phyloP scores from a whole-genome alignment of 441 rosid genomes.

The Bruguiera hainesii region DNA sequence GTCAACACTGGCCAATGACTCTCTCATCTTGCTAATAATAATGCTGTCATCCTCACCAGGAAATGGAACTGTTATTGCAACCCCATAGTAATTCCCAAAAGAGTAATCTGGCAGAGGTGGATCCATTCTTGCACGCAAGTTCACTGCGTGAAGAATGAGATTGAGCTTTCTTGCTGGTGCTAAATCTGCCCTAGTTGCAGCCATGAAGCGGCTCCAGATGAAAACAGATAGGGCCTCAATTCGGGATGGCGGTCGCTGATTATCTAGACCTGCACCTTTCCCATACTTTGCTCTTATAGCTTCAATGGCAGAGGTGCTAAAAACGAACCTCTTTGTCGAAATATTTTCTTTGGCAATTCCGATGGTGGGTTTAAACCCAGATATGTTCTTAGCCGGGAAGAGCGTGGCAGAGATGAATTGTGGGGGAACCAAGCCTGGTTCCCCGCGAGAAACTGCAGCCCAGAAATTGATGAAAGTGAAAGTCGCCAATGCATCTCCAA shows the following conservation, averaged over 20 bases:
- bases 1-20: conserved; percentile 14
- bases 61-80: neutral
- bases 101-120: conserved; percentile 21
- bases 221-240: conserved; percentile 21
- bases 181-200: conserved; percentile 8
- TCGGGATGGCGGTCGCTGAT: conserved; percentile 9
- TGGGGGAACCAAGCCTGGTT: neutral
- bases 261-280: neutral
- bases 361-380: neutral
- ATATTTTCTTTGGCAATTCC: neutral
- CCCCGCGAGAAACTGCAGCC: conserved; percentile 22
- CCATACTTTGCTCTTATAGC: conserved; percentile 8
- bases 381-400: conserved; percentile 14
- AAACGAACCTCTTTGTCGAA: conserved; percentile 15
- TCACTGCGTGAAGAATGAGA: conserved; percentile 19
- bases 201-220: conserved; percentile 17
- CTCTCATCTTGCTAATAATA: conserved; percentile 1
- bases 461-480: conserved; percentile 19
- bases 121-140: conserved; percentile 20
- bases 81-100: conserved; percentile 22
- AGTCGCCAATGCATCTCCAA: conserved; percentile 23
- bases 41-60: too few relatives aligned
- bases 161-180: neutral
- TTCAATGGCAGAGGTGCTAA: conserved; percentile 10
- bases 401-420: conserved; percentile 17